Base-by-base conservation (phyloP, 2,329 filamentous ascomycete species). In the Hypomyces rosellus region DNA sequence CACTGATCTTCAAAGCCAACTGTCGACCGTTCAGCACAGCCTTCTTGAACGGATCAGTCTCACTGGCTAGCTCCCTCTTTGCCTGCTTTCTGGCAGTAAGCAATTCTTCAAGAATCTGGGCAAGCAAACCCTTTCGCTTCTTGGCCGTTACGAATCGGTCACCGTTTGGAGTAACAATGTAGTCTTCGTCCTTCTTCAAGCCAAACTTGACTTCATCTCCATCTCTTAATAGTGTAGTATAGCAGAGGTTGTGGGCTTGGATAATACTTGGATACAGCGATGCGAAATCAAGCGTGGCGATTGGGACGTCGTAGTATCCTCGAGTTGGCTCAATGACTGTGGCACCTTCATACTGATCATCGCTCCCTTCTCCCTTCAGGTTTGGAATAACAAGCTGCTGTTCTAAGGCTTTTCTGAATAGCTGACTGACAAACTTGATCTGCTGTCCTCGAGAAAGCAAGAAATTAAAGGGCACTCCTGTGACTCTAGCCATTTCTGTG, bases 401-500 rank as follows among this genome's bases (percentile, higher is more conserved):
- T 57, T 97, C 89, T 30, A 93, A 70, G 3, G 93, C 91, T 68
- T 97, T 97, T 51, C 93, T 85, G 77, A 95, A 99, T 14, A 99
- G 76, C 65, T 99, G 93, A 66, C 91, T 97, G 71, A 99, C 82
- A 71, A 99, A 99, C 63, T 96, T 96, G 65, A 99, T 85, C 69
- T 99, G 95, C 67, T 99, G 93, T 41, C 93, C 93, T 63, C 91
- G 84, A 20, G 93, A 84, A 2, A 99, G 78, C 41, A 99, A 78
- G 63, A 86, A 95, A 65, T 96, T 97, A 75, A 99, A 99, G 0
- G 93, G 93, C 4, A 99, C 92, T 60, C 93, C 93, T 22, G 95
- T 99, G 70, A 99, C 93, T 81, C 93, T 93, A 51, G 93, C 92
- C 93, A 99, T 99, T 71, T 99, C 93, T 0, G 93, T 97, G 63